Base-by-base conservation (phyloP, 2,329 filamentous ascomycete species). In the Xenosphaeropsis pyriputrescens region DNA sequence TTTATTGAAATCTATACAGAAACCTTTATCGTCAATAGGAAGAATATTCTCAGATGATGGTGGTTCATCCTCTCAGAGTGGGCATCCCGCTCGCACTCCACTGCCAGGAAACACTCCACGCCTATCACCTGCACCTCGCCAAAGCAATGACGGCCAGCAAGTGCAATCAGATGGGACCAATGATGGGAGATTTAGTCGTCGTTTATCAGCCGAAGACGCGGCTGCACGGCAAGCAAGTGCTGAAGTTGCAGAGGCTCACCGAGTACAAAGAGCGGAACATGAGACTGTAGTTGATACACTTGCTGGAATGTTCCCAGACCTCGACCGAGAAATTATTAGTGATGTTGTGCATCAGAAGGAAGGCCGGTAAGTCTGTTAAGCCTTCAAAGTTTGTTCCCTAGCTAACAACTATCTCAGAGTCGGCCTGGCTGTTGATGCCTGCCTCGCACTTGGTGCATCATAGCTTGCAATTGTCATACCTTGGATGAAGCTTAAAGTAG, bases 301-400 rank as follows among this genome's bases (percentile, higher is more conserved):
- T 40, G 79, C 85, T 35, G 82, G 85, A 49, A 98, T 98, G 91
- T 98, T 98, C 57, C 91, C 91, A 1, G 86, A 93, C 53, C 65
- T 98, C 36, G 91, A 98, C 57, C 75, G 77, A 51, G 93, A 98
- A 35, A 72, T 98, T 29, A 96, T 98, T 54, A 88, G 88, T 51
- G 91, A 98, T 61, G 91, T 98, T 31, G 91, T 98, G 18, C 78
- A 89, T 56, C 76, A 93, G 63, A 95, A 98, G 61, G 80, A 95
- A 59, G 93, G 91, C 55, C 75, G 85, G 85, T 89, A 58, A 63
- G 82, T 72, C 32, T 35, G 14, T 35, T 14, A 34, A 30, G n/a
- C 7, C 8, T 26, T 29, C 30, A 19, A 29, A n/a, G 34, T 17
- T 11, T 18, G 3, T 13, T 29, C 32, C 39, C 29, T 40, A 38